phyloP scores from a whole-genome alignment of 2,329 filamentous ascomycete species.

The Dactylellina parvicollis region DNA sequence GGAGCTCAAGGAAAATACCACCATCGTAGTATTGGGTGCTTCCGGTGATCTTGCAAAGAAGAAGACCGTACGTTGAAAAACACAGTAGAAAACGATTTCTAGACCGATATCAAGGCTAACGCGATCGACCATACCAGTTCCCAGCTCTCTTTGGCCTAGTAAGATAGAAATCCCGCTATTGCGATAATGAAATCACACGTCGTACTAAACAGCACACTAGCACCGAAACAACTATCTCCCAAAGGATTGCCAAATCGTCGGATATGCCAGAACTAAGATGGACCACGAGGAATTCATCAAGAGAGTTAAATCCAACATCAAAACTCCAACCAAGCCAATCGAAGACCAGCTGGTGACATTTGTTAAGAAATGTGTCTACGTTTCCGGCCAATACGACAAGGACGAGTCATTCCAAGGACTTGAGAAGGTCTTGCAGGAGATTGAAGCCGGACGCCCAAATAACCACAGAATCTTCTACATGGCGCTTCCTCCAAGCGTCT shows the following conservation, averaged over 20 bases:
- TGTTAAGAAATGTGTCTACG: constrained; percentile 85
- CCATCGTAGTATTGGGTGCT: constrained; percentile 94
- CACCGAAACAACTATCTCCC: constrained; percentile 99
- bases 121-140: constrained; percentile 69
- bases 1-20: constrained; percentile 98
- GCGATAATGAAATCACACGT: constrained; percentile 45
- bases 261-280: constrained; percentile 99
- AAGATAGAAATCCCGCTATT: constrained; percentile 63
- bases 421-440: constrained; percentile 82
- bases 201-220: constrained; percentile 64
- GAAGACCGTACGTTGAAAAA: constrained; percentile 79
- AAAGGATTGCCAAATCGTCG: constrained; percentile 94
- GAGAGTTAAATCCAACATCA: constrained; percentile 97
- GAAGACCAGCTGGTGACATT: constrained; percentile 96
- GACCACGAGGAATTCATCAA: constrained; percentile 94
- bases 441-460: constrained; percentile 84
- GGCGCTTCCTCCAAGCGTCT: constrained; percentile 96
- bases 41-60: constrained; percentile 99
- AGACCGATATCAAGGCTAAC: constrained; percentile 1
- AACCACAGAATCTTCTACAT: constrained; percentile 98
- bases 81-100: neutral
- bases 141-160: constrained; percentile 96
- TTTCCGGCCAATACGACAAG: constrained; percentile 97
- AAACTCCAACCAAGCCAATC: constrained; percentile 96
- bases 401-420: constrained; percentile 91